phyloP scores from a whole-genome alignment of 176 grass and related monocot species.

The Cymbopogon citratus region DNA sequence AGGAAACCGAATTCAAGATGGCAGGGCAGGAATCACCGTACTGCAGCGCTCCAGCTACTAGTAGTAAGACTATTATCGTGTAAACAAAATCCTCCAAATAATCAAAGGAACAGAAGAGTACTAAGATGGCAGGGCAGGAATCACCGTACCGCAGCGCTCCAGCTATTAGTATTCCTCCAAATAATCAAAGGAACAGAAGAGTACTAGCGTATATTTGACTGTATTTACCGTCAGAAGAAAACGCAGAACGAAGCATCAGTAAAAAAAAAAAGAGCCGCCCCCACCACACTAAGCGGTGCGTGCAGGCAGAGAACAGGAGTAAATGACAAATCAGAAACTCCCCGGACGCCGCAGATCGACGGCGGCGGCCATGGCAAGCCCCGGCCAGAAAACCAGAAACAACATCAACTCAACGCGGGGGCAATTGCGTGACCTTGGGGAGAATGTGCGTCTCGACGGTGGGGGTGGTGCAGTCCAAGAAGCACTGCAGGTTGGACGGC shows the following conservation, averaged over 20 bases:
- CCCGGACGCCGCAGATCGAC: background rate
- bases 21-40: background rate
- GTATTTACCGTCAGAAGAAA: slow-evolving; percentile 24
- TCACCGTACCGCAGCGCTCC: too few species aligned
- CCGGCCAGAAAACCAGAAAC: background rate
- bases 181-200: too few species aligned
- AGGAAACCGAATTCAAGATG: slow-evolving; percentile 8
- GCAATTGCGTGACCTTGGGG: slow-evolving; percentile 45
- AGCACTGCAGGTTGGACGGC: slow-evolving; percentile 66
- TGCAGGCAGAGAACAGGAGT: background rate
- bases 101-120: too few species aligned
- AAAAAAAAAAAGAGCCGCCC: background rate
- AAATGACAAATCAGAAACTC: slow-evolving; percentile 23
- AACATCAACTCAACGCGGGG: background rate
- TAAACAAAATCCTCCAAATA: background rate
- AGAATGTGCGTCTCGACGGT: slow-evolving; percentile 56
- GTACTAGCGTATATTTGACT: too few species aligned
- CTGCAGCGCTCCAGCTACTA: slow-evolving; percentile 5
- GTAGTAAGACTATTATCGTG: background rate
- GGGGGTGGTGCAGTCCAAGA: slow-evolving; percentile 75
- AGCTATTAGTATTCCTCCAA: too few species aligned
- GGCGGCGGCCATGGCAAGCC: background rate
- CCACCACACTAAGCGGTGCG: background rate
- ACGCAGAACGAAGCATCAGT: background rate
- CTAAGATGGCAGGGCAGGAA: too few species aligned